These are phyloP conservation scores for Kentomonas sorsogonicus DNA, from an alignment of 208 protist genomes.

Conservation along the genomic window DNA sequence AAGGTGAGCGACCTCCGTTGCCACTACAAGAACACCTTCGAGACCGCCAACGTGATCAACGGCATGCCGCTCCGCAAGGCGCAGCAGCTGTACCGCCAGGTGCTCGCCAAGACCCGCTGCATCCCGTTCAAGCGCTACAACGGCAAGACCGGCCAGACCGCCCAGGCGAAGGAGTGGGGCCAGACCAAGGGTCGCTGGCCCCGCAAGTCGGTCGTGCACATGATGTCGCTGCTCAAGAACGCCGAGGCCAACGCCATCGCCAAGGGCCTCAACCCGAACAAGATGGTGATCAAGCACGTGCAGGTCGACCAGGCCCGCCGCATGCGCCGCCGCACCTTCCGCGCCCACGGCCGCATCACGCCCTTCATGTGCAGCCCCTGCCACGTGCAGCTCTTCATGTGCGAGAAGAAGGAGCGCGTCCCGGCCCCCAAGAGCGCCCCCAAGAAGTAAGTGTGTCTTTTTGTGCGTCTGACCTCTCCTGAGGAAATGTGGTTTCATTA, in stretches of 20 bases:
- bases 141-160: conserved; percentile 89
- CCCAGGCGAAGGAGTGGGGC: conserved; percentile 90
- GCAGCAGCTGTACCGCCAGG: conserved; percentile 90
- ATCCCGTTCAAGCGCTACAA: conserved; percentile 94
- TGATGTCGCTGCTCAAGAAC: conserved; percentile 92
- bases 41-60: conserved; percentile 91
- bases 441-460: conserved; percentile 79
- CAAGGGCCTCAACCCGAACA: conserved; percentile 88
- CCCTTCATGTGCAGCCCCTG: conserved; percentile 92
- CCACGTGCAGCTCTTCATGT: conserved; percentile 89
- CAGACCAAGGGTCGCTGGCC: conserved; percentile 93
- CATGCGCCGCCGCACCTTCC: conserved; percentile 92
- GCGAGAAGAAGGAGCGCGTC: conserved; percentile 78
- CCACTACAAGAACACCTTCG: conserved; percentile 95
- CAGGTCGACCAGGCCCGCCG: conserved; percentile 88
- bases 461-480: no score
- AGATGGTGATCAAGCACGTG: conserved; percentile 92
- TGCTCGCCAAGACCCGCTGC: conserved; percentile 92
- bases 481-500: conserved; percentile 13
- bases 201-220: conserved; percentile 90
- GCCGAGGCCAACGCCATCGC: conserved; percentile 87
- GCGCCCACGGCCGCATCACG: conserved; percentile 93
- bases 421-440: conserved; percentile 72
- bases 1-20: conserved; percentile 89
- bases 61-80: conserved; percentile 91